A percentile compares a stretch with the other conserved stretches of the same genome.
phyloP scores from a whole-genome alignment of 2,329 filamentous ascomycete species.

The Sordariomycetes sp. region DNA sequence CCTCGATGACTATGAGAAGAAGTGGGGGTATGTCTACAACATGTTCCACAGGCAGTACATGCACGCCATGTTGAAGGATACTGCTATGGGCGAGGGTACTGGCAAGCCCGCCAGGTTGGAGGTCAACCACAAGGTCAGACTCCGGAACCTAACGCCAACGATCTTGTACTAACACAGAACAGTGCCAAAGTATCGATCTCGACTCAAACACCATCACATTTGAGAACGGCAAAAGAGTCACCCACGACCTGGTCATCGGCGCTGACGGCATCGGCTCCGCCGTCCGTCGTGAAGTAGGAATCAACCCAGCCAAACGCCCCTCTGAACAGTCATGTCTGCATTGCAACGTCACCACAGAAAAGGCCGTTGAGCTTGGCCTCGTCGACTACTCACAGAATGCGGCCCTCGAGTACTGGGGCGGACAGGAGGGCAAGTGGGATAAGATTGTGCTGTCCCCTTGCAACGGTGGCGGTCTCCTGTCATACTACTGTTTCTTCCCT shows the following conservation, averaged over 20 bases:
- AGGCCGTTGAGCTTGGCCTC: slow-evolving; percentile 50
- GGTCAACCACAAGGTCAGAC: slow-evolving; percentile 50
- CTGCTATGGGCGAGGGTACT: slow-evolving; percentile 42
- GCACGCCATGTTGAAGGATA: slow-evolving; percentile 57
- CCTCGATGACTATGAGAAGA: slow-evolving; percentile 54
- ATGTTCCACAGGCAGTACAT: slow-evolving; percentile 64
- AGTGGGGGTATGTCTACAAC: slow-evolving; percentile 57
- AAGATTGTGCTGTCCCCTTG: slow-evolving; percentile 66
- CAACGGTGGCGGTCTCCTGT: slow-evolving; percentile 54
- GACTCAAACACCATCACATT: slow-evolving; percentile 40
- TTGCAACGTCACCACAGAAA: slow-evolving; percentile 52
- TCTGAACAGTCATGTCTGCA: slow-evolving; percentile 55
- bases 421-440: slow-evolving; percentile 51
- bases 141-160: too few relatives aligned
- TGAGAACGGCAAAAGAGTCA: slow-evolving; percentile 35
- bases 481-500: slow-evolving; percentile 64
- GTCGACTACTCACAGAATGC: slow-evolving; percentile 52
- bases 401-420: slow-evolving; percentile 64
- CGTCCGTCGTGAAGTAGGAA: slow-evolving; percentile 55
- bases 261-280: slow-evolving; percentile 60
- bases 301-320: slow-evolving; percentile 48
- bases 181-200: slow-evolving; percentile 43
- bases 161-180: not conserved
- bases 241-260: slow-evolving; percentile 53
- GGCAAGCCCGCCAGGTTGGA: slow-evolving; percentile 43